Conservation (phyloP, 192 early-diverging fungal species). For the Dimargaris verticillata region DNA sequence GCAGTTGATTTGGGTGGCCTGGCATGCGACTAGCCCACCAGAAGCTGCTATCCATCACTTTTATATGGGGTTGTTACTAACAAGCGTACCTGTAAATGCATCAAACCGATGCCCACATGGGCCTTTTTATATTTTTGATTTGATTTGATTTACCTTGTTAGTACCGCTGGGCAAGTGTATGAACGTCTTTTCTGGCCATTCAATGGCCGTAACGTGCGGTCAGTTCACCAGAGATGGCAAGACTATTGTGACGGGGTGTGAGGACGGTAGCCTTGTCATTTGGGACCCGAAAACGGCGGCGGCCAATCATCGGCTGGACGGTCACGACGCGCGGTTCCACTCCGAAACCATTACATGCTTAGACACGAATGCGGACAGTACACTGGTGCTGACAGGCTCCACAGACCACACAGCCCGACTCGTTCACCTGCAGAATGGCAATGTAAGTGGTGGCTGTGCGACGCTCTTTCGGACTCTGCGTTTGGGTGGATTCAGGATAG, state of each 20-base stretch:
- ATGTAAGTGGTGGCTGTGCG: too few relatives aligned
- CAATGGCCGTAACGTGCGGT: slow-evolving; percentile 67
- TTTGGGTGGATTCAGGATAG: too few relatives aligned
- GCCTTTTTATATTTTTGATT: too few relatives aligned
- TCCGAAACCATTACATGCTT: slow-evolving; percentile 57
- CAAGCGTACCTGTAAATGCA: too few relatives aligned
- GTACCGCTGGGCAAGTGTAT: slow-evolving; percentile 78
- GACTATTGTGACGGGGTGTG: slow-evolving; percentile 62
- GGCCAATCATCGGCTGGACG: slow-evolving; percentile 39
- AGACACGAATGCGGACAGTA: slow-evolving; percentile 54
- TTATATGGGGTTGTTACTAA: too few relatives aligned
- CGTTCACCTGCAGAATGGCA: slow-evolving; percentile 55
- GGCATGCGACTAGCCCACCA: too few relatives aligned
- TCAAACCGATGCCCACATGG: too few relatives aligned
- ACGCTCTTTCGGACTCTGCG: too few relatives aligned
- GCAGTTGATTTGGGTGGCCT: too few relatives aligned
- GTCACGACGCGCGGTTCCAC: slow-evolving; percentile 74
- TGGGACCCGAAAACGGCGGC: slow-evolving; percentile 89
- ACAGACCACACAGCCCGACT: slow-evolving; percentile 60
- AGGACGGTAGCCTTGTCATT: slow-evolving; percentile 64
- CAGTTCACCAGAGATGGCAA: slow-evolving; percentile 85
- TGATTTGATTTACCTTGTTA: too few relatives aligned
- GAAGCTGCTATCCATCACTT: too few relatives aligned
- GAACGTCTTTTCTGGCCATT: slow-evolving; percentile 86
- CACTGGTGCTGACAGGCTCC: slow-evolving; percentile 67